A percentile compares a stretch with the other conserved stretches of the same genome.
Conservation (phyloP, 2,329 filamentous ascomycete species). For the Ustulina deusta region DNA sequence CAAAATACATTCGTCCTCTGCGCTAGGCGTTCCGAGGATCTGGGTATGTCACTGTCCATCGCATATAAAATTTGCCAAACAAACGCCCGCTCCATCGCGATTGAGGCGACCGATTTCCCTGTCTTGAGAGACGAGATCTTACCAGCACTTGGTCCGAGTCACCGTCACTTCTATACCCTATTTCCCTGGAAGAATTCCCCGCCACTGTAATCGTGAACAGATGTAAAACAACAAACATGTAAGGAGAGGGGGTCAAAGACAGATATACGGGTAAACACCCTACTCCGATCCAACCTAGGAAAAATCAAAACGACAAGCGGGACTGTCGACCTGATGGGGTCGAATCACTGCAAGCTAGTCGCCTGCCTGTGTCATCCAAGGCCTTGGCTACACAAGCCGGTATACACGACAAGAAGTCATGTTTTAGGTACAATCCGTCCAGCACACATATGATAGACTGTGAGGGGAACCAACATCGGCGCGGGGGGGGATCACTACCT, state of each 20-base stretch:
- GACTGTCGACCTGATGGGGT: neutral
- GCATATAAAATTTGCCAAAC: constrained; percentile 36
- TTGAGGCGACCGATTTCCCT: constrained; percentile 46
- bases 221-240: constrained; percentile 23
- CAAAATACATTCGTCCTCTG: constrained; percentile 29
- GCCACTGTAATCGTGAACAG: constrained; percentile 22
- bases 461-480: neutral
- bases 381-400: constrained; percentile 10
- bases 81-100: constrained; percentile 47
- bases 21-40: constrained; percentile 24
- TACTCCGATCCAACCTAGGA: constrained; percentile 15
- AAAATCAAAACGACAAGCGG: constrained; percentile 10
- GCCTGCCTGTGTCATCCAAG: constrained; percentile 2
- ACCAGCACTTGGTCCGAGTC: constrained; percentile 55
- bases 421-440: neutral
- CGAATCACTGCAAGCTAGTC: constrained; percentile 3
- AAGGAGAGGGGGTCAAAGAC: constrained; percentile 7
- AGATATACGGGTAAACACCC: constrained; percentile 22
- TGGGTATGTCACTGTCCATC: constrained; percentile 45
- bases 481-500: constrained; percentile 18
- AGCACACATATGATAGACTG: neutral
- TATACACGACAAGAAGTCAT: constrained; percentile 4
- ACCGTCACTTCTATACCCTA: constrained; percentile 50
- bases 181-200: constrained; percentile 21
- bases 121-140: constrained; percentile 50